A percentile compares a stretch with the other conserved stretches of the same genome.
Evolutionary conservation across 257 asterid genomes (phyloP).

Genomic region (Nemophila menziesii): DNA sequence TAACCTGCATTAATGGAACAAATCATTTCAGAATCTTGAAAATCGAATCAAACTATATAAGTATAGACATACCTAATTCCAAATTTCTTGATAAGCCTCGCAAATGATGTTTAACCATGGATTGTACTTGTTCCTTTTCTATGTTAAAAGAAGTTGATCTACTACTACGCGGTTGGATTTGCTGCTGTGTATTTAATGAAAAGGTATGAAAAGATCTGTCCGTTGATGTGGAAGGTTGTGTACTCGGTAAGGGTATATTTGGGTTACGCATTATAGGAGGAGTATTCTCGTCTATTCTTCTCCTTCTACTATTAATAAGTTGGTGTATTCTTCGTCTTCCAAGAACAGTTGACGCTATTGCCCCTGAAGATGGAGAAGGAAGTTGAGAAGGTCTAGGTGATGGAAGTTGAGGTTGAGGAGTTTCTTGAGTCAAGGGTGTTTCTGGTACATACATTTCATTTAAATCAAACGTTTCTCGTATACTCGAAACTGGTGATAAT

Average conservation of each 20-base stretch:
- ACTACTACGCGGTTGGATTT: conserved; percentile 44
- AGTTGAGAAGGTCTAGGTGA: conserved; percentile 32
- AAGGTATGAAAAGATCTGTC: conserved; percentile 27
- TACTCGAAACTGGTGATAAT: conserved; percentile 36
- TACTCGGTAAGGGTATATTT: conserved; percentile 27
- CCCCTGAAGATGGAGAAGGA: conserved; percentile 37
- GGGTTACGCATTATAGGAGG: conserved; percentile 15
- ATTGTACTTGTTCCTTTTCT: conserved; percentile 29
- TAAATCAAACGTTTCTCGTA: conserved; percentile 56
- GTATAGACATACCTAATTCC: conserved; percentile 22
- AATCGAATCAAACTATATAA: not conserved
- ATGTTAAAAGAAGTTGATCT: conserved; percentile 27
- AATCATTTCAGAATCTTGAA: conserved; percentile 3
- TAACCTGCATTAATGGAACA: conserved; percentile 30
- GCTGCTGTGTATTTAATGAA: conserved; percentile 42
- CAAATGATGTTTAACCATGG: conserved; percentile 28
- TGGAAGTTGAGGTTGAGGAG: conserved; percentile 34
- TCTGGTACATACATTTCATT: conserved; percentile 74
- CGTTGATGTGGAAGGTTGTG: conserved; percentile 54
- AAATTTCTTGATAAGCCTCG: conserved; percentile 28
- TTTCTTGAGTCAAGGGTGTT: conserved; percentile 39
- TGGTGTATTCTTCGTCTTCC: conserved; percentile 67
- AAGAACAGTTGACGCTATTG: conserved; percentile 44
- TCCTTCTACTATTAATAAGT: conserved; percentile 33
- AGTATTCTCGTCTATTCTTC: conserved; percentile 28